Percentiles rank a stretch among this genome's conserved stretches.
Conservation (phyloP, 2,329 filamentous ascomycete species). For the Diaporthe sp. region DNA sequence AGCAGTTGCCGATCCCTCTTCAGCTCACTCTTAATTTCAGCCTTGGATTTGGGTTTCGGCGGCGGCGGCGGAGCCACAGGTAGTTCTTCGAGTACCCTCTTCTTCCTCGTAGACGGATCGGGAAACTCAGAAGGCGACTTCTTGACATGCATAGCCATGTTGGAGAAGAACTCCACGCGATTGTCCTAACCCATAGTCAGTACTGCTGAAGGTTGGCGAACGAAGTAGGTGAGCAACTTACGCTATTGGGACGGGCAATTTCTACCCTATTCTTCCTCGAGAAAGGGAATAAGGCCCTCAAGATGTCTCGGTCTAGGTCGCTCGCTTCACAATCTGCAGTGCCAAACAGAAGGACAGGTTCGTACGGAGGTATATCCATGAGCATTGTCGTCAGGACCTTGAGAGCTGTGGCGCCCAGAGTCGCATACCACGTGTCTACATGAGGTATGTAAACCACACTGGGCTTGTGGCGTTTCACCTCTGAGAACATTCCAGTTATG, state of each 20-base stretch:
- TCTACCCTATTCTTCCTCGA: slow-evolving; percentile 81
- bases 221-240: slow-evolving; percentile 49
- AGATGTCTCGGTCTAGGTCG: slow-evolving; percentile 70
- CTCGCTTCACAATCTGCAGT: slow-evolving; percentile 78
- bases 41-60: slow-evolving; percentile 76
- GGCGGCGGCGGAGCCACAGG: slow-evolving; percentile 79
- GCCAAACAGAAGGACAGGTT: slow-evolving; percentile 89
- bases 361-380: slow-evolving; percentile 85
- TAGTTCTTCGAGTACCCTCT: slow-evolving; percentile 81
- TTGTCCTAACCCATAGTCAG: slow-evolving; percentile 53
- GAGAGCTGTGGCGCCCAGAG: slow-evolving; percentile 71
- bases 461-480: slow-evolving; percentile 93
- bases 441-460: slow-evolving; percentile 95
- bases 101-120: slow-evolving; percentile 86
- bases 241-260: slow-evolving; percentile 73
- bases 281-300: slow-evolving; percentile 86
- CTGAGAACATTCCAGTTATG: slow-evolving; percentile 89
- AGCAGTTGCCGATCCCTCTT: slow-evolving; percentile 85
- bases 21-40: slow-evolving; percentile 82
- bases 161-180: slow-evolving; percentile 83
- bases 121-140: slow-evolving; percentile 89
- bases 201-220: not conserved
- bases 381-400: slow-evolving; percentile 87
- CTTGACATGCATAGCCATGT: slow-evolving; percentile 79
- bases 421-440: slow-evolving; percentile 86